Evolutionary conservation across 768 basidiomycete species (phyloP), one percentile per base, ranked within the genome.

Genomic region (Rhodosporidiobolus sp.): DNA sequence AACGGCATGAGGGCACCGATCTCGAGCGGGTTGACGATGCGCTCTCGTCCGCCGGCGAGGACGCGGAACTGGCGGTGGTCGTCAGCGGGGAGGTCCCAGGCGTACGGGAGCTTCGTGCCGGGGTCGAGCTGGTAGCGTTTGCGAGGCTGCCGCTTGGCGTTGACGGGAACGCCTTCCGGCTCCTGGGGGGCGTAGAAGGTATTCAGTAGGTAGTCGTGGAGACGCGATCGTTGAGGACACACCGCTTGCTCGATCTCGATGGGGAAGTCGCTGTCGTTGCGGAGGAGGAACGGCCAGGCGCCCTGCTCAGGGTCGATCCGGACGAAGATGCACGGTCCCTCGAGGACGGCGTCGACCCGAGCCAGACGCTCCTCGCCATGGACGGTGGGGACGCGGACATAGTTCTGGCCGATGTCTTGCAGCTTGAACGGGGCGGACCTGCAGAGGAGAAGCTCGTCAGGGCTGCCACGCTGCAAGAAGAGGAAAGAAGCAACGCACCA

Each of bases 371-470:
- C 83, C 8, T 76, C 63, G 60, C 80, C 80, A 66, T 45, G 22
- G 20, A 50, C 67, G 76, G n/a, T 84, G 80, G 45, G 83, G 20
- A 94, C 81, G 17, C 90, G 88, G 77, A 94, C 85, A 78, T 93
- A 86, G 4, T 92, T 85, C 35, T 85, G 83, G 26, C 96, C 96
- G 69, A 99, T 91, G 76, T 95, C 90, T 78, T 93, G 88, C 49
- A 97, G 85, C 79, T 91, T 92, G 82, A 98, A 88, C 1, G 94
- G 91, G 2, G 94, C 84, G 3, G 95, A 94, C 94, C 94, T 96
- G 70, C 32, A 32, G 17, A 65, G 45, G 34, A 68, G 22, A 28
- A n/a, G n/a, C n/a, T n/a, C n/a, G n/a, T n/a, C n/a, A n/a, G n/a
- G 20, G 48, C 17, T 43, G 24, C 24, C 26, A 35, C 14, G 48